Evolutionary conservation across 192 early-diverging fungal genomes (phyloP), one percentile per base, ranked within the genome.

Genomic region (Rhizoclosmatium sp.): DNA sequence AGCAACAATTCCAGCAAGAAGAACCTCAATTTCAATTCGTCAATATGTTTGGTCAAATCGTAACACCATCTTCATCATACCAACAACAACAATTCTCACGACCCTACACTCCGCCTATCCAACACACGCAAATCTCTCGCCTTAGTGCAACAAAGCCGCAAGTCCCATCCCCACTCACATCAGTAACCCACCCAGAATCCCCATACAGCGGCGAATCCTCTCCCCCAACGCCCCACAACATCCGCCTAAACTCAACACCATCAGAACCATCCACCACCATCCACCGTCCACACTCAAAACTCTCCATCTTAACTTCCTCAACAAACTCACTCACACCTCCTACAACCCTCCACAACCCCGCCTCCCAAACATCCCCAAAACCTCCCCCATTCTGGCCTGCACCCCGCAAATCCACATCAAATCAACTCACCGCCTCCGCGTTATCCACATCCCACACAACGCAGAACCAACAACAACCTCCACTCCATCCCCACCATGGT

Each of bases 271-370:
- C 31, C 31, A 31, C 31, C 31, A 31, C 31, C 31, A 31, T 31
- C 31, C 31, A 31, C 31, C 31, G 31, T 31, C 31, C 31, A 31
- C 31, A 31, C 31, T 31, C 31, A 31, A 31, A 31, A 31, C 31
- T 31, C 31, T 31, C 31, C 31, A 31, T 31, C 31, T 31, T 0
- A 31, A 31, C 31, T 31, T 31, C 31, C 31, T 31, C 31, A 31
- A 31, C 83, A 58, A 42, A 68, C 61, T 80, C 81, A 47, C 82
- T 82, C 2, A 83, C 82, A 65, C 51, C 51, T 47, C 85, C 84
- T 76, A 78, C 81, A 39, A 65, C 81, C 2, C 86, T 4, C 70
- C 39, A 46, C 2, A n/a, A 2, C 14, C 21, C 70, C 47, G 3
- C 74, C 23, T 31, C n/a, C 56, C 56, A 21, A 21, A 21, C 56